Conservation (phyloP, 345 rosid species). For the Excoecaria cochinchinensis region DNA sequence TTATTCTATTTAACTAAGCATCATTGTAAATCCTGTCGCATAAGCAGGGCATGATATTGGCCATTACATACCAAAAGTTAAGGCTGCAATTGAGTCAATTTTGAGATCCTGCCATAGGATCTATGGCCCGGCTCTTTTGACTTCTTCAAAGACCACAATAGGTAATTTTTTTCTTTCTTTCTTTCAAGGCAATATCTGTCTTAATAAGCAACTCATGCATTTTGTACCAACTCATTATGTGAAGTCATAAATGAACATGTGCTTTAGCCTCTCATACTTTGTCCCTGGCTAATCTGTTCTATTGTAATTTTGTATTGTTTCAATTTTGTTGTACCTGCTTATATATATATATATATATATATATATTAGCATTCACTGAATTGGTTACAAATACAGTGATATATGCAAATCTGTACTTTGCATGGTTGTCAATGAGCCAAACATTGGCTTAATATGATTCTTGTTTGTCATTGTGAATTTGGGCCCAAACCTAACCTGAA, state of each 20-base stretch:
- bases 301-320: neutral
- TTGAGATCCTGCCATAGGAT: conserved; percentile 84
- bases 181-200: neutral
- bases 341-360: neutral
- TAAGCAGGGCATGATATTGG: conserved; percentile 76
- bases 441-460: neutral
- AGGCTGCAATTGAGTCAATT: conserved; percentile 93
- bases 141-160: conserved; percentile 80
- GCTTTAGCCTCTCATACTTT: neutral
- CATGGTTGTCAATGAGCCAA: neutral
- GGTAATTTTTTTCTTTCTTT: conserved; percentile 44
- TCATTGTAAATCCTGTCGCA: conserved; percentile 27
- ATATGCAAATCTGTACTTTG: neutral
- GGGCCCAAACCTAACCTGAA: neutral
- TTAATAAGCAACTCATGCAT: conserved; percentile 7
- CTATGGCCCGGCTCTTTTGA: conserved; percentile 88
- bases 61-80: conserved; percentile 95
- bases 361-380: neutral
- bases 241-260: conserved; percentile 1
- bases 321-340: neutral
- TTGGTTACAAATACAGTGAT: neutral
- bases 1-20: conserved; percentile 3
- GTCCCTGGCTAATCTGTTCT: neutral
- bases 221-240: conserved; percentile 14
- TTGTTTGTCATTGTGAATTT: neutral